Evolutionary conservation across 768 basidiomycete genomes (phyloP), one percentile per base, ranked within the genome.

Genomic region (Pleurotus pulmonarius): DNA sequence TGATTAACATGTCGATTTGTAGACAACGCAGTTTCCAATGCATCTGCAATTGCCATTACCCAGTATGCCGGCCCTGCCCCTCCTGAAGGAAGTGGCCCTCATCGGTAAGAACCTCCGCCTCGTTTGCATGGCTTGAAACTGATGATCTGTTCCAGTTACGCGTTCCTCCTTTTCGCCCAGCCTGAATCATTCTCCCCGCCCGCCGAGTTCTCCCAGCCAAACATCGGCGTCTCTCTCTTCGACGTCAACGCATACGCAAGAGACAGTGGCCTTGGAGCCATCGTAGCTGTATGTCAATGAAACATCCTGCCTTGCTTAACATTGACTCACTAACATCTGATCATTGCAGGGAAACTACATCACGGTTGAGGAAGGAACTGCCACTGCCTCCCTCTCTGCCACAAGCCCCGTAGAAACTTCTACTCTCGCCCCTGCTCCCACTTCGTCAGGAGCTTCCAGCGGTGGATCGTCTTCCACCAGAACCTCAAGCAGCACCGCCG

Each of bases 41-140:
- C 70, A 4, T 69, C 74, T n/a, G 80, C 74, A 4, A 74, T 72
- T 20, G 70, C 66, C 37, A 79, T 90, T 61, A 90, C 87, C 8
- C 69, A 73, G 40, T 92, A 91, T 64, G 83, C 83, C 49, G 87
- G 88, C 13, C 90, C 90, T 52, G 80, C 78, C 54, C 90, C 90
- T 54, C 73, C 85, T 16, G 66, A 75, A 24, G 88, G 88, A 26
- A 83, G 81, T 57, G 90, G 91, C 41, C 76, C 88, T 53, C 91
- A 92, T 69, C 81, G 90, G 87, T 86, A 56, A 22, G 68, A 39
- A 18, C 24, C n/a, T n/a, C 25, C 45, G 12, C 3, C 46, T 49
- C 39, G 15, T 43, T 48, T 18, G 5, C 16, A 22, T 22, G 22
- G 22, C 34, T 16, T 13, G 34, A 18, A n/a, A 56, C 37, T 43